Conservation (phyloP, 2,329 filamentous ascomycete genomes). For the Clonostachys byssicola region DNA sequence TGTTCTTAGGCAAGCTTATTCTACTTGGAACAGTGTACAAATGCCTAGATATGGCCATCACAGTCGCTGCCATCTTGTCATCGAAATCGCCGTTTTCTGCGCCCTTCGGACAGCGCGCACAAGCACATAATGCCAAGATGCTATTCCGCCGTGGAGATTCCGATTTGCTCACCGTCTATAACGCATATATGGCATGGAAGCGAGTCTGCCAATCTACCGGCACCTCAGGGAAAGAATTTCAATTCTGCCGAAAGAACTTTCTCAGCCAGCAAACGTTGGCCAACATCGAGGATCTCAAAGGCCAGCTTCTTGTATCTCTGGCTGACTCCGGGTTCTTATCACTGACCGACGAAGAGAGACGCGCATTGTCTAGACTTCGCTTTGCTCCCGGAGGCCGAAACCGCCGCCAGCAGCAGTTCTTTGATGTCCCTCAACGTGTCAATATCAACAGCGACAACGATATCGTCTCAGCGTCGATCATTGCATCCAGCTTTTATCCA, state of each 20-base stretch:
- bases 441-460: constrained; percentile 79
- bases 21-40: constrained; percentile 82
- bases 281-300: constrained; percentile 94
- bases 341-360: constrained; percentile 69
- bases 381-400: constrained; percentile 46
- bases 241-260: constrained; percentile 94
- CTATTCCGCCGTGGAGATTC: constrained; percentile 84
- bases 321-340: constrained; percentile 81
- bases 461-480: constrained; percentile 71
- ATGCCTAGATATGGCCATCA: constrained; percentile 87
- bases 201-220: constrained; percentile 63
- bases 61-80: constrained; percentile 86
- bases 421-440: constrained; percentile 72
- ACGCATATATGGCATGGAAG: constrained; percentile 89
- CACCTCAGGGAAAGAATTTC: constrained; percentile 66
- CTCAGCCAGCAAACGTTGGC: constrained; percentile 82
- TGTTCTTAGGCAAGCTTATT: constrained; percentile 91
- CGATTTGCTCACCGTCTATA: constrained; percentile 88
- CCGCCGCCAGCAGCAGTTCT: constrained; percentile 69
- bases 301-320: constrained; percentile 79
- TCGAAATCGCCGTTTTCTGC: constrained; percentile 92
- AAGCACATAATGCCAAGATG: constrained; percentile 75
- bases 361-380: constrained; percentile 63
- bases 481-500: constrained; percentile 94
- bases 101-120: constrained; percentile 76